Conservation (phyloP, 75 land plant genomes). For the Pinus albicaulis region DNA sequence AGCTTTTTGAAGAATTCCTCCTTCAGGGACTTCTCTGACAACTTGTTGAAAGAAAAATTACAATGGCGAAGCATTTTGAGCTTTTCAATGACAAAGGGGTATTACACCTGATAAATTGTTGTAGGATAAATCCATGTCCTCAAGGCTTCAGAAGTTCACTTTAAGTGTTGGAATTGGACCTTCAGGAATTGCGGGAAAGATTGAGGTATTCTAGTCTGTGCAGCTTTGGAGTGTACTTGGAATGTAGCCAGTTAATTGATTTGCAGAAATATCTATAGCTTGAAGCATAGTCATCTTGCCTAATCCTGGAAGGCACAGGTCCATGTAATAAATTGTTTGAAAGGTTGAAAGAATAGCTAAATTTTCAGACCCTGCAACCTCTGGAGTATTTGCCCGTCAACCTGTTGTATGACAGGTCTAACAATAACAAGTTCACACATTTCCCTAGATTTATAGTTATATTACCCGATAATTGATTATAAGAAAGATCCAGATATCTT, state of each 20-base stretch:
- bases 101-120: constrained; percentile 33
- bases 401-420: no score
- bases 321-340: no score
- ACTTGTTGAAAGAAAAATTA: constrained; percentile 12
- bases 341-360: no score
- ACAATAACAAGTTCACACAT: constrained; percentile 11
- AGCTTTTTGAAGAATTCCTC: constrained; percentile 16
- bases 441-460: constrained; percentile 20
- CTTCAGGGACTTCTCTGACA: constrained; percentile 12
- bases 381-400: no score
- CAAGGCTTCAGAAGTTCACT: constrained; percentile 9
- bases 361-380: no score
- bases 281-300: no score
- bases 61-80: neutral
- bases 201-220: no score
- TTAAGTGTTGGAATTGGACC: constrained; percentile 26
- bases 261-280: no score
- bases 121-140: constrained; percentile 14
- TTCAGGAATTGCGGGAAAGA: constrained; percentile 1
- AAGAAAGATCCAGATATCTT: constrained; percentile 1
- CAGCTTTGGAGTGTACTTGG: constrained; percentile 5
- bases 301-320: no score
- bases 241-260: no score
- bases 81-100: constrained; percentile 15
- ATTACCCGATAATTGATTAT: constrained; percentile 18